These are phyloP conservation scores for Fusarium sterilihyphosum DNA, from an alignment of 2,329 filamentous ascomycete species.

Conservation along the genomic window DNA sequence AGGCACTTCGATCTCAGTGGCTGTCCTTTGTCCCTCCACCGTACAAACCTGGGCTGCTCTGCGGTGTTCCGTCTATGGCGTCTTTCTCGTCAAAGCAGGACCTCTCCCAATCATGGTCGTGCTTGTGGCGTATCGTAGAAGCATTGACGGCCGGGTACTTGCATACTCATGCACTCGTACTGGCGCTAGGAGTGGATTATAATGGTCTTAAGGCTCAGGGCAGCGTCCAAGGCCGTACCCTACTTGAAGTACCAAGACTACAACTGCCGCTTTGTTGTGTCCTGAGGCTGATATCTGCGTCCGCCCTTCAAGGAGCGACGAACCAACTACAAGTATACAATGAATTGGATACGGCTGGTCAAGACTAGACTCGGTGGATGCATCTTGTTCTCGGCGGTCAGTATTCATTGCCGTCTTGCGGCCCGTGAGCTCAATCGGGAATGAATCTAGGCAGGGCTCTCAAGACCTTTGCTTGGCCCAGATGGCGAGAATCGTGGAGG, in stretches of 20 bases:
- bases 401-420: slow-evolving; percentile 31
- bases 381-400: slow-evolving; percentile 18
- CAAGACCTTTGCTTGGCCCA: slow-evolving; percentile 43
- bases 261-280: slow-evolving; percentile 22
- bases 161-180: slow-evolving; percentile 56
- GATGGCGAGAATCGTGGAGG: slow-evolving; percentile 39
- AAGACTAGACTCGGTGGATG: slow-evolving; percentile 26
- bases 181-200: slow-evolving; percentile 25
- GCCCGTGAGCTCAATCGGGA: slow-evolving; percentile 35
- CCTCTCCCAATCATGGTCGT: slow-evolving; percentile 54
- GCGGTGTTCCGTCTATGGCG: slow-evolving; percentile 44
- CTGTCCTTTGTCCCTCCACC: slow-evolving; percentile 25
- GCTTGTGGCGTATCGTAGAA: slow-evolving; percentile 60
- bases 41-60: slow-evolving; percentile 37
- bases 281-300: slow-evolving; percentile 23
- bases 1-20: slow-evolving; percentile 37
- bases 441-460: slow-evolving; percentile 24
- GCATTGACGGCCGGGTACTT: slow-evolving; percentile 58
- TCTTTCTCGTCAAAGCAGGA: slow-evolving; percentile 39
- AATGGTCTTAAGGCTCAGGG: slow-evolving; percentile 34
- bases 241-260: slow-evolving; percentile 28
- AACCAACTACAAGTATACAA: slow-evolving; percentile 4
- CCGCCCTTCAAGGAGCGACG: slow-evolving; percentile 5
- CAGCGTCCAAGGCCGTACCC: slow-evolving; percentile 28
- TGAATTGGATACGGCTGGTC: slow-evolving; percentile 8